Evolutionary conservation across 2,329 filamentous ascomycete genomes (phyloP), one percentile per base, ranked within the genome.

Genomic region (Colletotrichum euphorbiae): DNA sequence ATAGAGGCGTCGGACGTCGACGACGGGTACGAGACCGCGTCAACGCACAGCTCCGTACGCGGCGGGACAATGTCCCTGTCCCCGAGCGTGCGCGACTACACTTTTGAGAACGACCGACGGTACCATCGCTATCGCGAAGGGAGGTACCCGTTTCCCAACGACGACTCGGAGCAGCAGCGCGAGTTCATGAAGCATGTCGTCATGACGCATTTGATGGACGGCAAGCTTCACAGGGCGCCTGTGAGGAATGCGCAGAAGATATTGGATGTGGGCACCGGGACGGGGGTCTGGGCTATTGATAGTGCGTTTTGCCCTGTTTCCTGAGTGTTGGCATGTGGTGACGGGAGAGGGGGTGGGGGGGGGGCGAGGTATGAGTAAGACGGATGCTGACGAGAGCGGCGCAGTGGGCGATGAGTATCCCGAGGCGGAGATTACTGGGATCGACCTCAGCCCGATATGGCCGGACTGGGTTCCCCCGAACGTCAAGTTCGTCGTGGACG

Each of bases 401-500:
- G 86, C 87, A 70, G 74, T 93, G 80, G 89, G 87, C 72, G 86
- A 89, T 70, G 74, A 81, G 56, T 91, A 89, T 68, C 89, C 89
- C 13, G 74, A 83, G 2, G 80, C 89, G 7, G 77, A 84, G 67
- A 83, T 92, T 31, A 83, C 85, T 45, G 90, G 89, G 36, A 91
- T 87, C 8, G 90, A 92, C 72, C 81, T 92, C 3, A 91, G 89
- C 0, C 89, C 90, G 1, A 89, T 91, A 21, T 90, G 92, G 74
- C 89, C 90, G 2, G 79, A 80, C 3, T 82, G 85, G 58, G 89
- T 93, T 0, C 91, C 91, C 0, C 85, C 87, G 15, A 94, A 94
- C 69, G 90, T 93, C 12, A 87, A 88, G 69, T 94, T 94, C 71
- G 88, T 89, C 67, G 85, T 94, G 45, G 91, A 93, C 74, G 91